Conservation (phyloP, 2,329 filamentous ascomycete genomes). For the Trichoderma aggressivum region DNA sequence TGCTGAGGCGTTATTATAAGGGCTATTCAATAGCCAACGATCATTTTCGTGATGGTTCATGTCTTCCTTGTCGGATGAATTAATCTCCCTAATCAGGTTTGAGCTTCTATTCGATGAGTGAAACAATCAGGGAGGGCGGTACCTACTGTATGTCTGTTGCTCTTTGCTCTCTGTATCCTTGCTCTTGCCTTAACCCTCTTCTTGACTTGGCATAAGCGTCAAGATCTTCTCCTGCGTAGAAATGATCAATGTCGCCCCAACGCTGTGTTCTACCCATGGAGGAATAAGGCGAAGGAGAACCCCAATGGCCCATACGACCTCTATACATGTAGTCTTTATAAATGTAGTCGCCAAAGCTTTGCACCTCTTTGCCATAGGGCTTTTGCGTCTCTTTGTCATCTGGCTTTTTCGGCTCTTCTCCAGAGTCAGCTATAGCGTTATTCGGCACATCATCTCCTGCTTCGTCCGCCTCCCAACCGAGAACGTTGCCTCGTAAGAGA, state of each 20-base stretch:
- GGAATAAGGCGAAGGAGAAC: neutral
- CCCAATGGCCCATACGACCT: too few species aligned
- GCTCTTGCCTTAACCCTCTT: neutral
- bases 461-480: neutral
- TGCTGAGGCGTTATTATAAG: neutral
- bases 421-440: neutral
- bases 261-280: neutral
- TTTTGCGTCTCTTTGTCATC: neutral
- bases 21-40: neutral
- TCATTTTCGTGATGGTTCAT: neutral
- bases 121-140: neutral
- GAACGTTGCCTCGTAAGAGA: neutral
- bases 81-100: neutral
- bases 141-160: neutral
- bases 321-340: too few species aligned
- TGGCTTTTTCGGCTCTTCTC: neutral
- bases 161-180: neutral
- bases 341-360: too few species aligned
- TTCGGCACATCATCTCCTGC: neutral
- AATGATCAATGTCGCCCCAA: neutral
- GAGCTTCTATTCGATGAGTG: neutral
- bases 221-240: neutral
- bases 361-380: neutral
- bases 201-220: neutral
- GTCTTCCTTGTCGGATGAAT: neutral